Base-by-base conservation (phyloP, 129 eudicot species). In the Rutidosis leptorrhynchoides region DNA sequence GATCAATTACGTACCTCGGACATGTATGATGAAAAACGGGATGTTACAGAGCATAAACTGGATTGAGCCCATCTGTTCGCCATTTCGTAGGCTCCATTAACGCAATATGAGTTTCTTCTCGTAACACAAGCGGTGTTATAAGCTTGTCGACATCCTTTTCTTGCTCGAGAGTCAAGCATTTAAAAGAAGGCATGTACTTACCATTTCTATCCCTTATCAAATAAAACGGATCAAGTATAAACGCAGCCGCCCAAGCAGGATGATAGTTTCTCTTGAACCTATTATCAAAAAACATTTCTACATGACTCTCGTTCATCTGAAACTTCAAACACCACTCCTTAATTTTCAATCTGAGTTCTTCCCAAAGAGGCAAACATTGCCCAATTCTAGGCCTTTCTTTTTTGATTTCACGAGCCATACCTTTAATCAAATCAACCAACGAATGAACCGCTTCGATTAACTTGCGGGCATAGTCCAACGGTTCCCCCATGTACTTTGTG, bases 191-290 rank as follows among this genome's bases (percentile, higher is more conserved):
- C 28, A 92, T 67, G 74, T 92, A 92, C 68, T 88, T 92, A 14
- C 98, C 98, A 63, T 89, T 85, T 16, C 72, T 46, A 54, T 92
- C 98, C 65, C 91, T 74, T 23, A 82, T 83, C 62, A 92, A 61
- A 74, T 92, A 92, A 20, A 88, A 74, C 0, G 98, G 98, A 72
- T 92, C 98, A 29, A 88, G 96, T 29, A 88, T 82, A 61, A 88
- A 85, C 2, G 98, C 98, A 58, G 96, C 96, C 16, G 98, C 95
- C 98, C 98, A 92, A 19, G 98, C 88, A 7, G 98, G 96, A 64
- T 92, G 98, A 72, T 92, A 92, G 65, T 92, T 92, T 73, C 82
- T 82, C 79, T 75, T 84, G 59, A 92, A 92, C 67, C 98, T 71
- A 67, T 56, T 81, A 14, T 88, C 96, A 48, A 92, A 76, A 55